Evolutionary conservation across 2,329 filamentous ascomycete genomes (phyloP).

Genomic region (Hymenoscyphus infarciens): DNA sequence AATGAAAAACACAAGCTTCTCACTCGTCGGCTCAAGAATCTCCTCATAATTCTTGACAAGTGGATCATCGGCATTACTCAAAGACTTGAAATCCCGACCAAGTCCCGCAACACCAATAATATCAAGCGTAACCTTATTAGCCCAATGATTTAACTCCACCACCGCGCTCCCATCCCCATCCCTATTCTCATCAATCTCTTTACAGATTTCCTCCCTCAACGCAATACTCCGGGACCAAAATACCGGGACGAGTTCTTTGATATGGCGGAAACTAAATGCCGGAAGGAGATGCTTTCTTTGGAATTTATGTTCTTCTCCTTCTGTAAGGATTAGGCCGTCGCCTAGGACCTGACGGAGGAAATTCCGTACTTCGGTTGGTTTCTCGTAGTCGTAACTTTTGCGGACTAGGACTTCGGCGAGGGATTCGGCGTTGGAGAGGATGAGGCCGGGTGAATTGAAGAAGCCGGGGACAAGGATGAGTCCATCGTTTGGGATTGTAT

Average conservation of each 20-base stretch:
- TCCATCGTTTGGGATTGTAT: constrained; percentile 60
- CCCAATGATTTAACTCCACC: constrained; percentile 46
- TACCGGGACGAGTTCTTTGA: constrained; percentile 76
- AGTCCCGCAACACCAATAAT: constrained; percentile 51
- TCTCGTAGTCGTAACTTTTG: constrained; percentile 66
- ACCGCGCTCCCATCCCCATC: constrained; percentile 36
- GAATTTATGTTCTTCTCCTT: constrained; percentile 81
- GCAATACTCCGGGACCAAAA: constrained; percentile 77
- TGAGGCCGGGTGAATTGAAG: constrained; percentile 56
- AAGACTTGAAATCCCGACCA: constrained; percentile 64
- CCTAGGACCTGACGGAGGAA: constrained; percentile 63
- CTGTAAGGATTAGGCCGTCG: constrained; percentile 64
- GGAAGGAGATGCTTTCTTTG: constrained; percentile 75
- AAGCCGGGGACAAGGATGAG: constrained; percentile 61
- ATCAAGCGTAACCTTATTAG: constrained; percentile 12
- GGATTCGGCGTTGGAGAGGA: constrained; percentile 56
- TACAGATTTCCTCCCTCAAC: constrained; percentile 57
- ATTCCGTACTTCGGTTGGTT: constrained; percentile 52
- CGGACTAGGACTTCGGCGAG: constrained; percentile 66
- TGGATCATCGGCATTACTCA: constrained; percentile 55
- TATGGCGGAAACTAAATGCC: constrained; percentile 75
- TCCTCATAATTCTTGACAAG: constrained; percentile 54
- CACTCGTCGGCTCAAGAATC: constrained; percentile 50
- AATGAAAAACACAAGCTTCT: constrained; percentile 53
- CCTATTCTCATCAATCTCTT: constrained; percentile 41